Evolutionary conservation across 2,329 filamentous ascomycete genomes (phyloP), one percentile per base, ranked within the genome.

Genomic region (Aspergillus bombycis): DNA sequence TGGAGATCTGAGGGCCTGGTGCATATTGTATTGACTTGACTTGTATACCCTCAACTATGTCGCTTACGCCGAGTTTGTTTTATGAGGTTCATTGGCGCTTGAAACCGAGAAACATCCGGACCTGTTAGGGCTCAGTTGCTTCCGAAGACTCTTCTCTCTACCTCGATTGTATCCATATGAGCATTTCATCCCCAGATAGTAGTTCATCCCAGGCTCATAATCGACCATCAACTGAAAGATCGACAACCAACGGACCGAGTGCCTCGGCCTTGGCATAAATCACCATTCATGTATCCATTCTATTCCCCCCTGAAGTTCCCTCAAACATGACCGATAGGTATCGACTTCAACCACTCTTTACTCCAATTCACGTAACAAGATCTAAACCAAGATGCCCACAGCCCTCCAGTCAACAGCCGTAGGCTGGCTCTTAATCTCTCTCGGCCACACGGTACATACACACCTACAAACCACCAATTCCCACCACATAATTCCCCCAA

Each of bases 391-490:
- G 28, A 67, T 67, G 65, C 48, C 63, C 23, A 64, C 55, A 32
- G 43, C 62, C 21, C 67, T 69, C 23, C 56, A 66, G 57, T 41
- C 56, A 30, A 66, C 67, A 30, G 65, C 65, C 43, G 32, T 52
- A 11, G 58, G 61, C 52, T 70, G 68, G 68, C 48, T 69, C 16
- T 21, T 68, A 23, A 54, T 69, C 30, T 68, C 68, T 16, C 38
- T 69, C 14, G 68, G 62, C 54, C 68, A 70, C 52, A 66, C 67
- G 2, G 68, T 70, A 66, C 11, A 58, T 32, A 26, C 34, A 12
- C 54, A 32, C 11, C 21, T 32, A 34, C 12, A 16, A n/a, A 19
- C 23, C 23, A 14, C 32, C 7, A 36, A 54, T 14, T 32, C 52
- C 30, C 21, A 9, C 21, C 32, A 7, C 6, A n/a, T 32, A 45